Evolutionary conservation across 2,329 filamentous ascomycete genomes (phyloP), one percentile per base, ranked within the genome.

Genomic region (Venturiaceae sp.): DNA sequence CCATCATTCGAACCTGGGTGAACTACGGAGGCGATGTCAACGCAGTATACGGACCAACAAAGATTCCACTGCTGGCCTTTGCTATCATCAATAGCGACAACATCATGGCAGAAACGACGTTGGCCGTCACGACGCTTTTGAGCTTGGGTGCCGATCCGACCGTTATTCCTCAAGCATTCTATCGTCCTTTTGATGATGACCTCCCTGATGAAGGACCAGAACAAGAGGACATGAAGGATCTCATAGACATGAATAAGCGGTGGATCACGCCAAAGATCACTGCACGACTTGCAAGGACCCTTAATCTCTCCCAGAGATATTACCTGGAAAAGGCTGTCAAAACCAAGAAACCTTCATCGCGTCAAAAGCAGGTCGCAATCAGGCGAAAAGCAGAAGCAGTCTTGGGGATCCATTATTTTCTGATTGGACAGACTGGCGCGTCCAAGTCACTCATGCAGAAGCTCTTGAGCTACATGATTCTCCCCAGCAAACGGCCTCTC

Each of bases 51-150:
- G 58, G 28, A 5, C 52, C 47, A 8, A 58, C 60, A 23, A 41
- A 56, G 23, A 60, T 70, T 19, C 69, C 69, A 6, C 60, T 70
- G 13, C 61, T 72, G 6, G 66, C 66, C 5, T 72, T 70, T 58
- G 62, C 69, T 1, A 68, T 71, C 64, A 76, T 46, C 8, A 26
- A 23, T 5, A 23, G 28, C 9, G 7, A 36, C 2, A 2, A 11
- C 4, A 16, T 33, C 3, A 3, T 5, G 3, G n/a, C 13, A 14
- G 33, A 53, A 21, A 36, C 28, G 9, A 53, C 47, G 5, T 8
- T 2, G 16, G 28, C 33, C n/a, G 5, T 53, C 9, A 53, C 19
- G 4, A 53, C 28, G 4, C 28, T 53, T 8, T 9, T 53, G 9
- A n/a, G 23, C 13, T 19, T 52, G 9, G 46, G 46, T 19, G 46